Conservation (phyloP, 768 basidiomycete species). For the Leucocoprinus sp. region DNA sequence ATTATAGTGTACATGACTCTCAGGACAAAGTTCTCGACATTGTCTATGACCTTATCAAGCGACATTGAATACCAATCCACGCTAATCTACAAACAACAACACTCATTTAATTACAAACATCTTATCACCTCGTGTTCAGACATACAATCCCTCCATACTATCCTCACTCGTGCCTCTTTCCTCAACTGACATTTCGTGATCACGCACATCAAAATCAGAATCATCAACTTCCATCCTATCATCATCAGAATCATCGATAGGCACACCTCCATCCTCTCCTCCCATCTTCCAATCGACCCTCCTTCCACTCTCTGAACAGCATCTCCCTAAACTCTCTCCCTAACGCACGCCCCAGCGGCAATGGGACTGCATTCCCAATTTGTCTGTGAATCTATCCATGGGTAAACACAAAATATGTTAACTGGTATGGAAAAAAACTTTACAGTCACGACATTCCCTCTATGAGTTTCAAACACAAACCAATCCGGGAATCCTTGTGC, state of each 20-base stretch:
- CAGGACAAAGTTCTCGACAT: no score
- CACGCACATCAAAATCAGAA: neutral
- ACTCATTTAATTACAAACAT: neutral
- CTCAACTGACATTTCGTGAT: conserved; percentile 1
- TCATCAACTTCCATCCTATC: conserved; percentile 9
- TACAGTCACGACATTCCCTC: conserved; percentile 53
- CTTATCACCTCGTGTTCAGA: neutral
- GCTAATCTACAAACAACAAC: neutral
- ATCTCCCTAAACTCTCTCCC: conserved; percentile 52
- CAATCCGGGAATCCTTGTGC: conserved; percentile 78
- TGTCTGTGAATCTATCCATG: conserved; percentile 61
- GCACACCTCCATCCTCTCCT: conserved; percentile 3
- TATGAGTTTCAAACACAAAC: conserved; percentile 51
- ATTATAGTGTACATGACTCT: no score
- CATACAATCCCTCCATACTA: conserved; percentile 9
- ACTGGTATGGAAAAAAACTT: conserved; percentile 17
- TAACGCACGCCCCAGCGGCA: conserved; percentile 54
- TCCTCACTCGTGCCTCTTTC: conserved; percentile 4
- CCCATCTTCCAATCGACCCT: conserved; percentile 20
- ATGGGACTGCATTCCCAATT: conserved; percentile 76
- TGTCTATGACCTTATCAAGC: no score
- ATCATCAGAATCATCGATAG: conserved; percentile 7
- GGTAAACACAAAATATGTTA: neutral
- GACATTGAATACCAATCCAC: neutral
- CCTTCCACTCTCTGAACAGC: conserved; percentile 54